Evolutionary conservation across 768 basidiomycete species (phyloP).

Genomic region (Chalciporus piperatus): DNA sequence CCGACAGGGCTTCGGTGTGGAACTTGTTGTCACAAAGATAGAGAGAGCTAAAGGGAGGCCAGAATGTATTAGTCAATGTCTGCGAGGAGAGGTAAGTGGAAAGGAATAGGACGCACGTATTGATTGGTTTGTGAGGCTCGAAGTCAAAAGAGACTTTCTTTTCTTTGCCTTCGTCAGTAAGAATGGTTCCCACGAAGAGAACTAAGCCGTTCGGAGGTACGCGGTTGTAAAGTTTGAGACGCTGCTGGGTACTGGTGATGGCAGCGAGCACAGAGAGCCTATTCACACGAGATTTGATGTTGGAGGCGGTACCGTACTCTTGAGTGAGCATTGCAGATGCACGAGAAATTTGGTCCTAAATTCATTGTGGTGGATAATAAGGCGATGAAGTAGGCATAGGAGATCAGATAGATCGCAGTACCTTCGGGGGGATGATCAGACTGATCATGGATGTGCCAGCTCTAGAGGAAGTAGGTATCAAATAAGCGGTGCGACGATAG

Average conservation of each 20-base stretch:
- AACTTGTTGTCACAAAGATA: slow-evolving; percentile 99
- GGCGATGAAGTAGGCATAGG: neutral
- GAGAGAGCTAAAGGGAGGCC: slow-evolving; percentile 61
- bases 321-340: slow-evolving; percentile 95
- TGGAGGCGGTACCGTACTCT: slow-evolving; percentile 98
- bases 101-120: slow-evolving; percentile 65
- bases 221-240: slow-evolving; percentile 93
- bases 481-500: slow-evolving; percentile 19
- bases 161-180: slow-evolving; percentile 98
- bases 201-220: slow-evolving; percentile 97
- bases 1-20: slow-evolving; percentile 96
- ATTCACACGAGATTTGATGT: slow-evolving; percentile 99
- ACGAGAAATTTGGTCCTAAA: slow-evolving; percentile 89
- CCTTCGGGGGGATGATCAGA: slow-evolving; percentile 94
- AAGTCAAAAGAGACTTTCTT: slow-evolving; percentile 99
- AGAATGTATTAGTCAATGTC: neutral
- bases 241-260: slow-evolving; percentile 97
- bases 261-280: slow-evolving; percentile 96
- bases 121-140: slow-evolving; percentile 98
- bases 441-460: slow-evolving; percentile 99
- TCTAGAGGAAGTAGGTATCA: slow-evolving; percentile 36
- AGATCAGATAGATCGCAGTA: slow-evolving; percentile 30
- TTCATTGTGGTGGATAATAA: slow-evolving; percentile 2
- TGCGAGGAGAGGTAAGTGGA: neutral
- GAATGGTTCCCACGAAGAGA: slow-evolving; percentile 95